Percentiles rank a stretch among this genome's conserved stretches.
phyloP scores from a whole-genome alignment of 768 basidiomycete genomes.

The Auriscalpium vulgare region DNA sequence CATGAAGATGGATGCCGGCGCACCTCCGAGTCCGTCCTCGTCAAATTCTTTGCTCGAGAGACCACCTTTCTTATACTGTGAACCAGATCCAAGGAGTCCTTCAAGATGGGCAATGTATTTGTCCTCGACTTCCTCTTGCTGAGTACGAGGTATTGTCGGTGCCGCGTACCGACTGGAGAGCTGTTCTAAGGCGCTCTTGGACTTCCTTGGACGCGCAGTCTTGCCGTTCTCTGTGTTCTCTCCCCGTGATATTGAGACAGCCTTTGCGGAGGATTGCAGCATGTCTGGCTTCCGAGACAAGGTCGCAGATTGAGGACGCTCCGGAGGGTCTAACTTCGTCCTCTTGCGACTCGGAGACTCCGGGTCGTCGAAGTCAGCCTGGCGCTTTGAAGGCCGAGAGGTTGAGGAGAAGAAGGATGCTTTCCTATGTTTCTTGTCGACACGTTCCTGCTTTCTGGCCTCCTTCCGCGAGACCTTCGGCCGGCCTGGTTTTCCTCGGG shows the following conservation, averaged over 20 bases:
- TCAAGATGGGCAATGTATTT: slow-evolving; percentile 82
- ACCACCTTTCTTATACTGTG: slow-evolving; percentile 28
- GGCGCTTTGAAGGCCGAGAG: slow-evolving; percentile 27
- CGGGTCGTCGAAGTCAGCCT: slow-evolving; percentile 34
- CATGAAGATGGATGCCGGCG: slow-evolving; percentile 11
- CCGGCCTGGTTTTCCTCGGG: not conserved
- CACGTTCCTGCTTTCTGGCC: slow-evolving; percentile 53
- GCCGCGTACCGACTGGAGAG: slow-evolving; percentile 16
- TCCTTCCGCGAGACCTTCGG: slow-evolving; percentile 45
- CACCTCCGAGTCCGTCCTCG: slow-evolving; percentile 83
- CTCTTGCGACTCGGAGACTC: slow-evolving; percentile 48
- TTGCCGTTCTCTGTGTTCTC: too few relatives aligned
- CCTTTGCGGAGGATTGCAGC: too few relatives aligned
- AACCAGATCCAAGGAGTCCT: slow-evolving; percentile 54
- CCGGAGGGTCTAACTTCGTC: slow-evolving; percentile 21
- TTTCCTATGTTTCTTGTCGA: slow-evolving; percentile 52
- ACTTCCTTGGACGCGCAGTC: slow-evolving; percentile 5
- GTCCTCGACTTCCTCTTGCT: slow-evolving; percentile 64
- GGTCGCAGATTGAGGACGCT: not conserved
- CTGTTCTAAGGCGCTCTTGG: slow-evolving; percentile 28
- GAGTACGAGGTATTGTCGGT: slow-evolving; percentile 21
- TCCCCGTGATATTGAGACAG: too few relatives aligned
- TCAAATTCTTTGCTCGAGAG: slow-evolving; percentile 39
- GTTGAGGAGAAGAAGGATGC: slow-evolving; percentile 45
- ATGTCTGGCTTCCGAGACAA: too few relatives aligned